phyloP scores from a whole-genome alignment of 306 rosid species.

The Prosopis cineraria region DNA sequence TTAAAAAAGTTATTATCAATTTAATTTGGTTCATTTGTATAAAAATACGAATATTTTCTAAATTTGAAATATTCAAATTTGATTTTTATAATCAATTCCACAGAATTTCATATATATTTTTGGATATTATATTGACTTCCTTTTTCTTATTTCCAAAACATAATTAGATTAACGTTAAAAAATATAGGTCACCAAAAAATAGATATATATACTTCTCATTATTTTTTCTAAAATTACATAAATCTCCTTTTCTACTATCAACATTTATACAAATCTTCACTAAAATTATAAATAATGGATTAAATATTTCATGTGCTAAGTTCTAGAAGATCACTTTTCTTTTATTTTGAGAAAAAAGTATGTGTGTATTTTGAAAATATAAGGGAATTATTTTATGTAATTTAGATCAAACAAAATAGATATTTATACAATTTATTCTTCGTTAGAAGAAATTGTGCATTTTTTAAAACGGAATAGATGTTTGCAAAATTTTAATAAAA shows the following conservation, averaged over 20 bases:
- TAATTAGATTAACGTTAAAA: too few species aligned
- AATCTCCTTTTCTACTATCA: not conserved
- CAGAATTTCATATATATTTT: too few species aligned
- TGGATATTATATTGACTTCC: too few species aligned
- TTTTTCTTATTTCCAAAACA: too few species aligned
- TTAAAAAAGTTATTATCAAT: too few species aligned
- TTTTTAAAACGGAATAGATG: not conserved
- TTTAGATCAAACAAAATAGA: not conserved
- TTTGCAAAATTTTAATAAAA: not conserved
- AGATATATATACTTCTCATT: too few species aligned
- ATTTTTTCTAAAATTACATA: too few species aligned
- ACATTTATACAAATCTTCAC: not conserved
- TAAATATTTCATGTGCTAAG: not conserved
- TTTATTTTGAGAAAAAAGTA: not conserved
- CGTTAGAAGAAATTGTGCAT: not conserved
- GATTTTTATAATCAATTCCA: too few species aligned
- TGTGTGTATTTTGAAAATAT: not conserved
- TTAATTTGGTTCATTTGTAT: too few species aligned
- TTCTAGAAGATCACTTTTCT: not conserved
- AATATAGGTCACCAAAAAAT: too few species aligned
- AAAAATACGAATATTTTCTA: too few species aligned
- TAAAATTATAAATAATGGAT: not conserved
- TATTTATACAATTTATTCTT: not conserved
- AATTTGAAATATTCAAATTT: too few species aligned
- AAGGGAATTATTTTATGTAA: not conserved